Base-by-base conservation (phyloP, 2,329 filamentous ascomycete genomes). In the Whalleya microplaca region DNA sequence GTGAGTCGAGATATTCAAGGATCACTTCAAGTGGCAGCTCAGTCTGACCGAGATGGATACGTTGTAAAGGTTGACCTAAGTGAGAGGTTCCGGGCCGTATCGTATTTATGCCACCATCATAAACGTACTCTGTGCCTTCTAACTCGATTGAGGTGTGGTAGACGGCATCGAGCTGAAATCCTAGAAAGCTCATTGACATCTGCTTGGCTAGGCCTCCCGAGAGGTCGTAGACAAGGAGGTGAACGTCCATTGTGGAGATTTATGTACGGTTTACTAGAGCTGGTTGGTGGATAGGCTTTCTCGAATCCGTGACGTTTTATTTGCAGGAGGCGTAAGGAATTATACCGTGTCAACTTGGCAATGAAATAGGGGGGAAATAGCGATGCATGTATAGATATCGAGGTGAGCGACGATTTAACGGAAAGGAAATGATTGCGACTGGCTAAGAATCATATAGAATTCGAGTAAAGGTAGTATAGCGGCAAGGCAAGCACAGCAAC, bases 81-180 rank as follows among this genome's bases (percentile, higher is more conserved):
- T 98, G 94, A 1, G 92, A 97, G 10, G 84, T 82, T 0, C 93
- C 93, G 0, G 95, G 91, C 9, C 79, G 76, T 58, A 94, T 92
- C 51, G 87, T 87, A 66, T 96, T 90, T 50, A 98, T 89, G 53
- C 92, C 92, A 53, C 90, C 87, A 58, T 96, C 94, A 65, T 93
- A 98, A 67, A 94, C 85, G 73, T 96, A 97, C 75, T 99, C 95
- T 48, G 89, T 83, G n/a, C 88, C 87, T 50, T 87, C 84, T 41
- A 98, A 80, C 42, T 96, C 88, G 51, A 99, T 87, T 0, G 93
- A 91, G 0, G 95, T 98, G 73, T 99, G 95, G 66, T 98, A 98
- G 51, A 99, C 86, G 51, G 95, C 95, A 73, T 98, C 94, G 48
- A 97, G 91, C 50, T 83, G 78, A 63, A 85, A 81, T 16, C 82